Conservation (phyloP, 1,284 basidiomycete species). For the Heterobasidion parviporum region DNA sequence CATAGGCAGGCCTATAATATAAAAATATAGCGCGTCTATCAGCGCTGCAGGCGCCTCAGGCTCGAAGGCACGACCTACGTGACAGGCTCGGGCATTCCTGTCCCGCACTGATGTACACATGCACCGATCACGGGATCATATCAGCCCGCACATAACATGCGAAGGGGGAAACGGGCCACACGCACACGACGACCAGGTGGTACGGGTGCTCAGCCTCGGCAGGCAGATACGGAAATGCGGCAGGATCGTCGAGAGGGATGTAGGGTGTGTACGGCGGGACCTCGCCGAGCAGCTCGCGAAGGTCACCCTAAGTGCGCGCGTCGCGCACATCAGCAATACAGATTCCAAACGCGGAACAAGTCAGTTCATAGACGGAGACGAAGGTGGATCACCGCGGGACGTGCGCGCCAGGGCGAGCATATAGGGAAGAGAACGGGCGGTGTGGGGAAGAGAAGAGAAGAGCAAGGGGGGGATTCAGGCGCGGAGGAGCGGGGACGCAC, state of each 20-base stretch:
- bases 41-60: neutral
- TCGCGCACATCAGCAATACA: too few relatives aligned
- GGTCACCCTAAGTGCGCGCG: constrained; percentile 47
- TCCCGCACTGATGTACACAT: constrained; percentile 47
- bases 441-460: too few relatives aligned
- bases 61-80: constrained; percentile 27
- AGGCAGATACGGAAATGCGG: constrained; percentile 41
- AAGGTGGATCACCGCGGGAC: too few relatives aligned
- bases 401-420: neutral
- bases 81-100: constrained; percentile 76
- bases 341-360: too few relatives aligned
- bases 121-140: constrained; percentile 5
- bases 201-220: constrained; percentile 60
- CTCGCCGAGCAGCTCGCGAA: constrained; percentile 65
- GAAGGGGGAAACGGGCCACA: constrained; percentile 7
- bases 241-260: constrained; percentile 15
- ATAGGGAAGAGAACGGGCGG: neutral
- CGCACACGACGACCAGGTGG: constrained; percentile 73
- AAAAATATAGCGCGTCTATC: neutral
- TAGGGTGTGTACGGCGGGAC: constrained; percentile 43
- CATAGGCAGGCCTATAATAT: constrained; percentile 54
- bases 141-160: constrained; percentile 4
- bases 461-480: neutral
- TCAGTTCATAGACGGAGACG: too few relatives aligned
- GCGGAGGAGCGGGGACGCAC: constrained; percentile 21